Evolutionary conservation across 139 green algal species (phyloP).

Genomic region (Haematococcus sp.): DNA sequence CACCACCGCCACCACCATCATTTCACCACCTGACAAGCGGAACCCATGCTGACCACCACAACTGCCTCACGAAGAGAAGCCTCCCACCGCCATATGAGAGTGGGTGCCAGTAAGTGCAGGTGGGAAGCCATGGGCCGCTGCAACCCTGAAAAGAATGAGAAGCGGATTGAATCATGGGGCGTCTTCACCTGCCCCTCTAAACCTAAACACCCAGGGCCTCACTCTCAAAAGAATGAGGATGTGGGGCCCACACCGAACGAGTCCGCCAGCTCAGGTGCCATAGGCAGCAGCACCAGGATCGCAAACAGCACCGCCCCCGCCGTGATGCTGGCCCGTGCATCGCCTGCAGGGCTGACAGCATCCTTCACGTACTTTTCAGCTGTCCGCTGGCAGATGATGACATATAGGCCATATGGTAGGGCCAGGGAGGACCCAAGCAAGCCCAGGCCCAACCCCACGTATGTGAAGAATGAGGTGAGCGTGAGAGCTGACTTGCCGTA

Average conservation of each 20-base stretch:
- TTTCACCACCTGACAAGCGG: no score
- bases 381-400: slow-evolving; percentile 81
- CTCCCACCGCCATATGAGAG: no score
- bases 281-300: slow-evolving; percentile 71
- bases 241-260: slow-evolving; percentile 19
- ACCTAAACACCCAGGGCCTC: no score
- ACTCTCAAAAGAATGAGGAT: no score
- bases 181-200: no score
- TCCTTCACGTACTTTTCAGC: slow-evolving; percentile 57
- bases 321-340: slow-evolving; percentile 36
- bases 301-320: slow-evolving; percentile 49
- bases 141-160: no score
- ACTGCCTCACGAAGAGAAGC: no score
- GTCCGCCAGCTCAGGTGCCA: slow-evolving; percentile 53
- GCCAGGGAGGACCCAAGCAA: slow-evolving; percentile 42
- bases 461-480: slow-evolving; percentile 78
- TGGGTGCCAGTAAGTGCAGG: no score
- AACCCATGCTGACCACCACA: no score
- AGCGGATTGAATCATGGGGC: no score
- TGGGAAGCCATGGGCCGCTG: no score
- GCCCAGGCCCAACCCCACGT: slow-evolving; percentile 21
- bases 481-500: slow-evolving; percentile 53
- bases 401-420: slow-evolving; percentile 84
- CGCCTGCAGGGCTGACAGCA: slow-evolving; percentile 46
- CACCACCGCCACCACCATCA: no score